A percentile compares a stretch with the other conserved stretches of the same genome.
Conservation (phyloP, 495 filamentous ascomycete species). For the Viridothelium virens region DNA sequence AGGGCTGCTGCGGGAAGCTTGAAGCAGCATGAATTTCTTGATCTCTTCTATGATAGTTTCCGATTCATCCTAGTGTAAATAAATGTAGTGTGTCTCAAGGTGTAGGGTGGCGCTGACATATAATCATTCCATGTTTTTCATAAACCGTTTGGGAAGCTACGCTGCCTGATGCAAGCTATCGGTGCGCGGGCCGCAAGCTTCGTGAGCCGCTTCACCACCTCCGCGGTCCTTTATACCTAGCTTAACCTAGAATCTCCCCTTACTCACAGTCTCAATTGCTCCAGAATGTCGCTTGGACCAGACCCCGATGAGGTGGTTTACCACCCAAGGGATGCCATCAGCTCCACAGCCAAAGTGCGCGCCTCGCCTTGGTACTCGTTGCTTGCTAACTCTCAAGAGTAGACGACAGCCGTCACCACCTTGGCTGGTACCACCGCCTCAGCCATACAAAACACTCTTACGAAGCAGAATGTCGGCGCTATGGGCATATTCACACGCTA, state of each 20-base stretch:
- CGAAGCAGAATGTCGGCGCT: slow-evolving; percentile 66
- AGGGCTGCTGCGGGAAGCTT: not conserved
- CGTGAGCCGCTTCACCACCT: not conserved
- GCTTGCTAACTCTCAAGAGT: not conserved
- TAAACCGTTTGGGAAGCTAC: not conserved
- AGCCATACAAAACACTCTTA: slow-evolving; percentile 76
- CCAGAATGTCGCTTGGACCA: not conserved
- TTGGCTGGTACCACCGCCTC: slow-evolving; percentile 61
- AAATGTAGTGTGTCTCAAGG: not conserved
- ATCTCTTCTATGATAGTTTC: not conserved
- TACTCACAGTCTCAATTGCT: not conserved
- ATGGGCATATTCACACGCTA: slow-evolving; percentile 67
- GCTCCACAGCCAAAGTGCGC: slow-evolving; percentile 47
- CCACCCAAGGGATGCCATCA: slow-evolving; percentile 72
- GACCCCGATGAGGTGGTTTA: slow-evolving; percentile 40
- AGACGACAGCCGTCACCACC: slow-evolving; percentile 53
- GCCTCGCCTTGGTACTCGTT: not conserved
- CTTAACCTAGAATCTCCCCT: not conserved
- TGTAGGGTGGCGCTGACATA: not conserved
- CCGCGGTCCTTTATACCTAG: not conserved
- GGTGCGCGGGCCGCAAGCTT: slow-evolving; percentile 3
- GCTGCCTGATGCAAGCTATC: not conserved
- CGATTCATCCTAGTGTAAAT: not conserved
- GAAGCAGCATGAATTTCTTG: no score
- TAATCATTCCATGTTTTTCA: not conserved